Evolutionary conservation across 768 basidiomycete species (phyloP).

Genomic region (Trametes punicea): DNA sequence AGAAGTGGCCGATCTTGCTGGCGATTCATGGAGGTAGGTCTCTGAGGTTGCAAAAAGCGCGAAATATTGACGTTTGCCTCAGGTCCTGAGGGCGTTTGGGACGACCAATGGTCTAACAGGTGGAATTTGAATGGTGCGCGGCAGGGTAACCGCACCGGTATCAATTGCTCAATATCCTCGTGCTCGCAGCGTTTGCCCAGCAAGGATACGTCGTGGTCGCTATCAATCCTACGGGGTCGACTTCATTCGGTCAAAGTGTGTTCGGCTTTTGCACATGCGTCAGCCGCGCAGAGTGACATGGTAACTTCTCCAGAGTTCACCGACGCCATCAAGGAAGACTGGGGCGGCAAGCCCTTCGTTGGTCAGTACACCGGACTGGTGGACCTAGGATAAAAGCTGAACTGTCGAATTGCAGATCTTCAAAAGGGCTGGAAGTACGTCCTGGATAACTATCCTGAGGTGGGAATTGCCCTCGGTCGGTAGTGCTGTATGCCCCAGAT

Average conservation of each 20-base stretch:
- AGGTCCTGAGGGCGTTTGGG: slow-evolving; percentile 83
- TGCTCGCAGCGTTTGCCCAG: slow-evolving; percentile 53
- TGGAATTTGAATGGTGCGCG: slow-evolving; percentile 84
- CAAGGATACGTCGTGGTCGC: slow-evolving; percentile 87
- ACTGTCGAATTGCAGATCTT: slow-evolving; percentile 38
- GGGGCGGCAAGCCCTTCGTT: slow-evolving; percentile 84
- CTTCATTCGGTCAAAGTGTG: slow-evolving; percentile 81
- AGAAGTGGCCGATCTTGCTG: slow-evolving; percentile 77
- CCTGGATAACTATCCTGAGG: slow-evolving; percentile 67
- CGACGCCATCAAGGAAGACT: slow-evolving; percentile 76
- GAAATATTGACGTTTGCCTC: background rate
- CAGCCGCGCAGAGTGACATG: background rate
- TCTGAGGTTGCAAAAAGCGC: background rate
- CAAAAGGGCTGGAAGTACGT: slow-evolving; percentile 71
- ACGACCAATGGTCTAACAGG: slow-evolving; percentile 85
- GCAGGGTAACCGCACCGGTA: background rate
- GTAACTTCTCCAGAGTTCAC: slow-evolving; percentile 55
- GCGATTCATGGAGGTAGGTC: slow-evolving; percentile 74
- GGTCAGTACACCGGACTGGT: slow-evolving; percentile 26
- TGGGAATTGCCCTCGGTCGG: slow-evolving; percentile 25
- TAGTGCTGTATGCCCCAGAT: background rate
- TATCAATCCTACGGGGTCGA: slow-evolving; percentile 93
- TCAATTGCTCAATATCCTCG: background rate
- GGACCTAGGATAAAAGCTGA: background rate
- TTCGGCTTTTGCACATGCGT: background rate